phyloP scores from a whole-genome alignment of 164 flowering plant genomes.

The Annona squamosa region DNA sequence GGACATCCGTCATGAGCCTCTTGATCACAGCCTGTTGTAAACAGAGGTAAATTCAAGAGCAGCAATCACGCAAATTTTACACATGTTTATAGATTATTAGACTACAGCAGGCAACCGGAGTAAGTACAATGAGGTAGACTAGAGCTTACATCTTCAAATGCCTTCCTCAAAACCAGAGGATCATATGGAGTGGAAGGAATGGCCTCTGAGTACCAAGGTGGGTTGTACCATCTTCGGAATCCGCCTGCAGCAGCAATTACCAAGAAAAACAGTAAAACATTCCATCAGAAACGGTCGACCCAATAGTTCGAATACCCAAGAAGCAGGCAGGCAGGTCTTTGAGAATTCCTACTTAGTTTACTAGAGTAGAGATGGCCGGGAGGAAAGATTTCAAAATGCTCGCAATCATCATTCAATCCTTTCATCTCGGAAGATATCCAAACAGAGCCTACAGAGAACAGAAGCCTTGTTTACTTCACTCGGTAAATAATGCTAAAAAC shows the following conservation, averaged over 20 bases:
- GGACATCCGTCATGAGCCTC: constrained; percentile 96
- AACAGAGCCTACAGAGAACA: constrained; percentile 49
- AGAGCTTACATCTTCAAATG: constrained; percentile 65
- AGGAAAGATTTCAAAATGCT: constrained; percentile 77
- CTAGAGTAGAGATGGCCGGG: constrained; percentile 94
- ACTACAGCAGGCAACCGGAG: background rate
- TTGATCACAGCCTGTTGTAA: constrained; percentile 70
- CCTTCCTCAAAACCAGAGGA: constrained; percentile 63
- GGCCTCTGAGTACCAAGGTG: constrained; percentile 70
- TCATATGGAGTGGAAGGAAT: constrained; percentile 84
- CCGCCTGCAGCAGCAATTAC: constrained; percentile 23
- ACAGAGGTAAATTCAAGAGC: background rate
- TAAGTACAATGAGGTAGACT: background rate
- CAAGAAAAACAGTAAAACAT: background rate
- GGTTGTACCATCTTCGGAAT: constrained; percentile 76
- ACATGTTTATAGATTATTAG: background rate
- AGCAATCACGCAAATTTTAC: background rate
- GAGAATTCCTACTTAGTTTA: constrained; percentile 31
- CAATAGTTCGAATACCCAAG: background rate
- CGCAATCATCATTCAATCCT: constrained; percentile 87
- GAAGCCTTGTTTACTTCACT: background rate
- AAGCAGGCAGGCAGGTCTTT: background rate
- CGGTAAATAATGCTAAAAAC: background rate
- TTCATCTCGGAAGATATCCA: constrained; percentile 94
- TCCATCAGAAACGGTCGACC: background rate